These are phyloP conservation scores for Phalaenopsis equestris DNA, from an alignment of 106 monocot genomes.

Conservation along the genomic window DNA sequence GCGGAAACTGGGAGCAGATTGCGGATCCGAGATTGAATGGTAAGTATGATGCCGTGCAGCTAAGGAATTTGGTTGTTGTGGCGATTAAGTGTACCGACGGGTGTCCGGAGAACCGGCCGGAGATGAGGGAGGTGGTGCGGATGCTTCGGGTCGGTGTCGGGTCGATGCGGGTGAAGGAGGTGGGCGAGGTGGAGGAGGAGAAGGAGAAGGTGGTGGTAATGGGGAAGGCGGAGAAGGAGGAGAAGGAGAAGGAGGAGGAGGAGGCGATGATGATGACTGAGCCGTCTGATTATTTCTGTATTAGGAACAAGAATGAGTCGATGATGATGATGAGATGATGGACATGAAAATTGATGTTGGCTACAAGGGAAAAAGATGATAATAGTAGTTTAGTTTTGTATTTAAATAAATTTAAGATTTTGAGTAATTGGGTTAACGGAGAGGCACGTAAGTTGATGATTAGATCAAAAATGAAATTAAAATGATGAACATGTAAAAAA, in stretches of 20 bases:
- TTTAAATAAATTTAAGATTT: no score
- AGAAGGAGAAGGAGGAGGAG: background rate
- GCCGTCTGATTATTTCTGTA: background rate
- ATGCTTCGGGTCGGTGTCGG: slow-evolving; percentile 6
- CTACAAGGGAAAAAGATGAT: no score
- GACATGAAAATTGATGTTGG: no score
- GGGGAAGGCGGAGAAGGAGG: no score
- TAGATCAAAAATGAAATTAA: no score
- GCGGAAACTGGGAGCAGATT: slow-evolving; percentile 10
- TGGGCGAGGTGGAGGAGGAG: background rate
- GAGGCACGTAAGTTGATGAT: no score
- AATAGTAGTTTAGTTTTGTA: no score
- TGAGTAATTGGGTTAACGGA: no score
- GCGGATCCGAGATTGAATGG: slow-evolving; percentile 24
- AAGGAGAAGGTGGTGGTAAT: background rate
- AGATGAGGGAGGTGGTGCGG: slow-evolving; percentile 34
- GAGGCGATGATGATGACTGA: background rate
- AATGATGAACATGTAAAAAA: no score
- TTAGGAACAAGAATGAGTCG: background rate
- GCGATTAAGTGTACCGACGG: slow-evolving; percentile 24
- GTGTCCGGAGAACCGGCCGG: slow-evolving; percentile 20
- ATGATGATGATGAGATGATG: no score
- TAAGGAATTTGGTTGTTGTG: slow-evolving; percentile 9
- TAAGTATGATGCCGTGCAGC: slow-evolving; percentile 10
- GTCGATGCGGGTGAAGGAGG: slow-evolving; percentile 10